Conservation (phyloP, 2,329 filamentous ascomycete species). For the Colletotrichum euphorbiae region DNA sequence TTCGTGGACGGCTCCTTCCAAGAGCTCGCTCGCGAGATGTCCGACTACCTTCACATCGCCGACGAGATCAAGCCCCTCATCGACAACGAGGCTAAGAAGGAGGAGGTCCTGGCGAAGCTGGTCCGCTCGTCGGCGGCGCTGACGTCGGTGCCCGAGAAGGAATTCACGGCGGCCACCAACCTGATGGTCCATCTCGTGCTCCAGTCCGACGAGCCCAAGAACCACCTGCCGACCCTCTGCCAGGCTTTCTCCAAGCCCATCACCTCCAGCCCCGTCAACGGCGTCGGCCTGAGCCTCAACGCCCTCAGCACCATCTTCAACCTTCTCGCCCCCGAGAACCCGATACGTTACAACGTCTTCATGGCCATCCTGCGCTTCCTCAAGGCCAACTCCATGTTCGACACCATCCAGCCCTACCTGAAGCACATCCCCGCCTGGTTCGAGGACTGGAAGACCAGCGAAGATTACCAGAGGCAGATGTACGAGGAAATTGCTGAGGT, state of each 20-base stretch:
- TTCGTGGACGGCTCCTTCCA: conserved; percentile 93
- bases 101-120: conserved; percentile 90
- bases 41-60: conserved; percentile 89
- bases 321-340: conserved; percentile 80
- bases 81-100: conserved; percentile 73
- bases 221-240: conserved; percentile 90
- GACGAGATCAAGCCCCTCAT: conserved; percentile 82
- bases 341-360: conserved; percentile 90
- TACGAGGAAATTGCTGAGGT: conserved; percentile 86
- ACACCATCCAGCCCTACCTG: conserved; percentile 85
- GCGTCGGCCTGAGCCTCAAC: conserved; percentile 86
- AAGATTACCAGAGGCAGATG: conserved; percentile 85
- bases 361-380: conserved; percentile 89
- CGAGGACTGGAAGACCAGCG: conserved; percentile 81
- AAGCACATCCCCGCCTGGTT: conserved; percentile 87
- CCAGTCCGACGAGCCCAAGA: conserved; percentile 85
- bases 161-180: conserved; percentile 96
- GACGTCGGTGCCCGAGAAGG: conserved; percentile 92
- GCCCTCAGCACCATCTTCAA: conserved; percentile 98
- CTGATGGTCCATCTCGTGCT: conserved; percentile 93
- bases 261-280: conserved; percentile 85
- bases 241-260: conserved; percentile 89
- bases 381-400: conserved; percentile 79
- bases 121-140: conserved; percentile 82
- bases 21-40: conserved; percentile 94